Percentiles rank a stretch among this genome's conserved stretches.
phyloP scores from a whole-genome alignment of 2,329 filamentous ascomycete species.

The Saccharata proteae region DNA sequence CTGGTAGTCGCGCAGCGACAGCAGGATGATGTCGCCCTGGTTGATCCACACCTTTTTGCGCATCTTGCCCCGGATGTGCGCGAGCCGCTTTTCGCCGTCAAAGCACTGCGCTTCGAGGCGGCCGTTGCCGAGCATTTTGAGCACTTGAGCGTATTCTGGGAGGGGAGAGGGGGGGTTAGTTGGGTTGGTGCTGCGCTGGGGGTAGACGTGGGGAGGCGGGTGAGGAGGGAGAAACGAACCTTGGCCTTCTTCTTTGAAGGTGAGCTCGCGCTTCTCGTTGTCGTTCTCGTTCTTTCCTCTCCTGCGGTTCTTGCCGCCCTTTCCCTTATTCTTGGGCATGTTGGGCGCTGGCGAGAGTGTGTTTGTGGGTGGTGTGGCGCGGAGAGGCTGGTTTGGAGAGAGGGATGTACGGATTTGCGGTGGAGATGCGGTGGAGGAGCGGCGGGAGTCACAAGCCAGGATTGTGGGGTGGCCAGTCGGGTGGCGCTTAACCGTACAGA shows the following conservation, averaged over 20 bases:
- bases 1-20: slow-evolving; percentile 78
- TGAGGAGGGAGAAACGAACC: background rate
- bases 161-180: background rate
- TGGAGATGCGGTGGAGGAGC: no score
- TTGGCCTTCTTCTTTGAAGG: slow-evolving; percentile 98
- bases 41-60: slow-evolving; percentile 99
- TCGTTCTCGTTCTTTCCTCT: slow-evolving; percentile 94
- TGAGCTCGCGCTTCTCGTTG: slow-evolving; percentile 96
- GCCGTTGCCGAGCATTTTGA: slow-evolving; percentile 95
- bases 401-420: no score
- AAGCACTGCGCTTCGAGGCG: slow-evolving; percentile 90
- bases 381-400: no score
- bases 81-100: slow-evolving; percentile 77
- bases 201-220: background rate
- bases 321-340: slow-evolving; percentile 17
- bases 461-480: no score
- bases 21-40: slow-evolving; percentile 67
- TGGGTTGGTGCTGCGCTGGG: background rate
- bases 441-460: no score
- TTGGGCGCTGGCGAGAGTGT: background rate
- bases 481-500: no score
- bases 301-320: slow-evolving; percentile 97
- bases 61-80: slow-evolving; percentile 87
- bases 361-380: background rate
- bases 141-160: slow-evolving; percentile 65